phyloP scores from a whole-genome alignment of 768 basidiomycete genomes.

The Dendrothele bispora region DNA sequence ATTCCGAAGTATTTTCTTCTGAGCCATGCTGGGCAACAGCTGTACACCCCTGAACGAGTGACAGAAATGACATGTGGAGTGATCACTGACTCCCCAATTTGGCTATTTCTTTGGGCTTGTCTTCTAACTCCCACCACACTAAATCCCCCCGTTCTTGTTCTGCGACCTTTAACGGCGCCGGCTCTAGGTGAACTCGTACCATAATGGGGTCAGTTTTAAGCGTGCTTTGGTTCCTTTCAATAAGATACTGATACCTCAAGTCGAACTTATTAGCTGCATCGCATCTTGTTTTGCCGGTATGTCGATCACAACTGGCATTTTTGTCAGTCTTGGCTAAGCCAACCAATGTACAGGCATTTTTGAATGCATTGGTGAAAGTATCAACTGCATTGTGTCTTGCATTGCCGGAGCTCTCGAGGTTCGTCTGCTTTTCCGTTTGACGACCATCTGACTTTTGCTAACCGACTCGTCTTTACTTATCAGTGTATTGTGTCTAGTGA shows the following conservation, averaged over 20 bases:
- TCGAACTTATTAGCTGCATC: conserved; percentile 17
- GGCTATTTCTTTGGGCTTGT: neutral
- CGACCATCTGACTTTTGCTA: no score
- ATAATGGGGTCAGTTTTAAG: conserved; percentile 10
- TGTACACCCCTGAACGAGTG: no score
- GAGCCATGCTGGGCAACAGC: no score
- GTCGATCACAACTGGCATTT: neutral
- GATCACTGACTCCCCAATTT: neutral
- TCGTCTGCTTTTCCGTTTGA: no score
- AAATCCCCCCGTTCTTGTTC: neutral
- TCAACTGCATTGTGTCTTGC: conserved; percentile 36
- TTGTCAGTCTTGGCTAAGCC: neutral
- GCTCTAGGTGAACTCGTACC: neutral
- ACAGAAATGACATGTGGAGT: no score
- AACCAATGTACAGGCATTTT: conserved; percentile 31
- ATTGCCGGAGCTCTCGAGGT: conserved; percentile 47
- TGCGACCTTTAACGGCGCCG: neutral
- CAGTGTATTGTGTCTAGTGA: conserved; percentile 46
- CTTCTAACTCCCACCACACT: neutral
- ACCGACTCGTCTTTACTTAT: no score
- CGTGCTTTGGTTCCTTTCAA: neutral
- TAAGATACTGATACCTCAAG: neutral
- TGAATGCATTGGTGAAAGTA: conserved; percentile 40
- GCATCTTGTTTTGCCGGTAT: conserved; percentile 32
- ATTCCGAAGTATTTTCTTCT: no score